Conservation (phyloP, 352 stramenopile genomes). For the Phytophthora aleatoria region DNA sequence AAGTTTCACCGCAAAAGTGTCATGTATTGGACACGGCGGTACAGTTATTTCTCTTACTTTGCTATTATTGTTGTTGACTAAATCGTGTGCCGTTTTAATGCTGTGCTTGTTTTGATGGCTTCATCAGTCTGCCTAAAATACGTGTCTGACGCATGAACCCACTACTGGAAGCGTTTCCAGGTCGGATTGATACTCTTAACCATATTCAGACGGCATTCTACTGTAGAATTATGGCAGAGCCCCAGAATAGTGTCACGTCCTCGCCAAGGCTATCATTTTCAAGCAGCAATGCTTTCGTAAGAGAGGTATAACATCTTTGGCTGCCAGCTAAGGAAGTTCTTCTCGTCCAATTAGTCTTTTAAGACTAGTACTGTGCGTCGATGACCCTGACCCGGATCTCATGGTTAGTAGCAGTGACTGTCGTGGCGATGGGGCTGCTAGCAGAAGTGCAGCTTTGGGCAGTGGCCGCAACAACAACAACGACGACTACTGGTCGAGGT, state of each 20-base stretch:
- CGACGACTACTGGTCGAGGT: slow-evolving; percentile 11
- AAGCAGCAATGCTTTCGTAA: neutral
- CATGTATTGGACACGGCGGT: neutral
- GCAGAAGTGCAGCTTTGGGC: neutral
- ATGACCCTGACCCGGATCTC: slow-evolving; percentile 23
- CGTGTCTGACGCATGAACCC: slow-evolving; percentile 1
- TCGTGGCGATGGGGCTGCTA: slow-evolving; percentile 12
- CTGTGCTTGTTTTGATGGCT: neutral
- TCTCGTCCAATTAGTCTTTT: neutral
- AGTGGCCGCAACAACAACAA: slow-evolving; percentile 12
- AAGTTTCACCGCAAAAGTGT: neutral
- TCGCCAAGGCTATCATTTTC: slow-evolving; percentile 1
- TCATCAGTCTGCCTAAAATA: slow-evolving; percentile 2
- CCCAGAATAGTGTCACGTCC: slow-evolving; percentile 17
- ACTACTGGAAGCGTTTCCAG: slow-evolving; percentile 11
- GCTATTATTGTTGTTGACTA: neutral
- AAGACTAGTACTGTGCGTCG: neutral
- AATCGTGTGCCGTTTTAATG: neutral
- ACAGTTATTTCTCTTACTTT: neutral
- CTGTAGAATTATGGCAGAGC: neutral
- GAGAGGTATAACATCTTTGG: slow-evolving; percentile 20
- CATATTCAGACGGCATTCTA: neutral
- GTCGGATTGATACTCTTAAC: slow-evolving; percentile 1
- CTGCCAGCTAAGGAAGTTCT: neutral
- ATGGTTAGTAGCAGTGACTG: slow-evolving; percentile 16